Evolutionary conservation across 2,329 filamentous ascomycete genomes (phyloP).

Genomic region (Botrytis elliptica): DNA sequence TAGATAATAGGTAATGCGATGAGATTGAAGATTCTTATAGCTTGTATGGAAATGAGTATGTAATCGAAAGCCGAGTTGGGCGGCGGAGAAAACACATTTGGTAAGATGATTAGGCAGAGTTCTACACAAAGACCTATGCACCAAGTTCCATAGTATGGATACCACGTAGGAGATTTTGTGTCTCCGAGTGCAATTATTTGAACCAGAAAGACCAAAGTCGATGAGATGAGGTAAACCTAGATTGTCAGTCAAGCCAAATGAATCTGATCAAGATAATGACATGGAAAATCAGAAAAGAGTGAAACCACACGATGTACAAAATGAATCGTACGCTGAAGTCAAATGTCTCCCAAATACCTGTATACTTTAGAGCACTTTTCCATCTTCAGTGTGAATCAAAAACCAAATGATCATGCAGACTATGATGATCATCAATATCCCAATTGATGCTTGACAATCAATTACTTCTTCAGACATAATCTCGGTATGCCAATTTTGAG

Average conservation of each 20-base stretch:
- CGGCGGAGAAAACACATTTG: conserved; percentile 31
- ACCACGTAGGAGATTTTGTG: conserved; percentile 53
- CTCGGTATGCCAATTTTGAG: neutral
- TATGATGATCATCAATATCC: neutral
- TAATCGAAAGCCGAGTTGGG: conserved; percentile 31
- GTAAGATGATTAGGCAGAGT: conserved; percentile 45
- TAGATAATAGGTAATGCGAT: conserved; percentile 41
- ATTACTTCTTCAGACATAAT: neutral
- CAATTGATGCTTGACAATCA: neutral
- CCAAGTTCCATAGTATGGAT: conserved; percentile 64
- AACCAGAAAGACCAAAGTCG: conserved; percentile 62
- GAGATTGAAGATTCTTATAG: conserved; percentile 37
- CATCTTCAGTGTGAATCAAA: neutral
- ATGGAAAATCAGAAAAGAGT: neutral
- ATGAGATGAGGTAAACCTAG: conserved; percentile 58
- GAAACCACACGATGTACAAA: neutral
- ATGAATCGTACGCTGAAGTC: neutral
- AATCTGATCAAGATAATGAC: neutral
- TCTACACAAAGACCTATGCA: conserved; percentile 58
- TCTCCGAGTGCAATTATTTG: conserved; percentile 56
- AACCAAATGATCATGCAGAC: neutral
- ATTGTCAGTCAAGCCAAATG: conserved; percentile 19
- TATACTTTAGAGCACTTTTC: neutral
- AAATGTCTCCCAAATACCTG: neutral
- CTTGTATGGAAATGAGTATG: conserved; percentile 31